A percentile compares a stretch with the other conserved stretches of the same genome.
Evolutionary conservation across 805 yeast species (phyloP).

Genomic region (Teunomyces atbi): DNA sequence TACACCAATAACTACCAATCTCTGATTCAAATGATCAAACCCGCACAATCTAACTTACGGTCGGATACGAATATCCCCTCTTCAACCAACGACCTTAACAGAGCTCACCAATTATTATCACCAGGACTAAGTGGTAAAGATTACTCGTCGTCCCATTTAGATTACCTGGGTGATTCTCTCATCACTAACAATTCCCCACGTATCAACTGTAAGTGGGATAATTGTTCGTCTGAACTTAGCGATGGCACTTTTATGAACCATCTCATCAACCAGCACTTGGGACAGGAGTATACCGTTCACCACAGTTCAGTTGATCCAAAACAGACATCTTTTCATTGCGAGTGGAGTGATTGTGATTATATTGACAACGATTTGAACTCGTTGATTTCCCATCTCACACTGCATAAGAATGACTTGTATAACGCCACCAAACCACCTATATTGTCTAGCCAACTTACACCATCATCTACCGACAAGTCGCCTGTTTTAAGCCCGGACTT

Average conservation of each 20-base stretch:
- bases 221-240: constrained; percentile 48
- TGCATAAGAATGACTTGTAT: constrained; percentile 22
- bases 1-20: background rate
- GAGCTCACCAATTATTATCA: background rate
- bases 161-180: background rate
- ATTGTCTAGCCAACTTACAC: constrained; percentile 8
- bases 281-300: constrained; percentile 40
- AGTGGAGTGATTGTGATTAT: constrained; percentile 73
- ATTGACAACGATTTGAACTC: constrained; percentile 50
- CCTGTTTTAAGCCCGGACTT: constrained; percentile 4
- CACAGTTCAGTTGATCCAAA: constrained; percentile 7
- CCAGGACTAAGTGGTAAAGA: background rate
- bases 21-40: background rate
- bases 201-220: constrained; percentile 63
- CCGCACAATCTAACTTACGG: constrained; percentile 1
- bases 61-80: background rate
- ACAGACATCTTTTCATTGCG: constrained; percentile 48
- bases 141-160: background rate
- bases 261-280: constrained; percentile 49
- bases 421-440: constrained; percentile 2
- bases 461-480: constrained; percentile 10
- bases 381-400: constrained; percentile 53
- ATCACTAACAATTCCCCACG: constrained; percentile 1
- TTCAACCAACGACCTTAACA: background rate
- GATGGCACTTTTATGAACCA: constrained; percentile 32